These are phyloP conservation scores for Talinum fruticosum DNA, from an alignment of 148 eudicot species.

Conservation along the genomic window DNA sequence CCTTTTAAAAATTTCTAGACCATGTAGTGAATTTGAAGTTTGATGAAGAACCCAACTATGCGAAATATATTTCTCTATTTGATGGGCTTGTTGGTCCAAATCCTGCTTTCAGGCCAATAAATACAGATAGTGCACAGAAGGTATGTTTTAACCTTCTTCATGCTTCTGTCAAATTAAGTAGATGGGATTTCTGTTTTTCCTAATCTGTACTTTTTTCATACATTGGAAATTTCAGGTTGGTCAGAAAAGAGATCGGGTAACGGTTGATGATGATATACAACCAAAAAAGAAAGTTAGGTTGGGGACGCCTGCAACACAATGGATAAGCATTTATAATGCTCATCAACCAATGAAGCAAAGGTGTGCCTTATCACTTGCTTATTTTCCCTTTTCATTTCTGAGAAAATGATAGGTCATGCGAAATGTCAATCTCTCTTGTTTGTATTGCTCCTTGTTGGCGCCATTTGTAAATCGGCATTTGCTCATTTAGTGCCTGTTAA, in stretches of 20 bases:
- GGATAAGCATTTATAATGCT: slow-evolving; percentile 79
- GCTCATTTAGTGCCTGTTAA: background rate
- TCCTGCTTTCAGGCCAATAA: slow-evolving; percentile 63
- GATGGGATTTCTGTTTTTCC: background rate
- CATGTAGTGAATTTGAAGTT: slow-evolving; percentile 70
- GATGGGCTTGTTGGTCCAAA: slow-evolving; percentile 75
- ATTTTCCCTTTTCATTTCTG: background rate
- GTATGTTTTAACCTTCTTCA: slow-evolving; percentile 29
- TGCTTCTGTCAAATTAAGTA: background rate
- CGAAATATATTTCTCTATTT: slow-evolving; percentile 69
- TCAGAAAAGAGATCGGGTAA: slow-evolving; percentile 63
- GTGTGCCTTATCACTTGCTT: slow-evolving; percentile 24
- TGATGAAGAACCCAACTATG: slow-evolving; percentile 80
- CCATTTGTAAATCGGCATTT: background rate
- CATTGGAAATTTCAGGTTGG: slow-evolving; percentile 69
- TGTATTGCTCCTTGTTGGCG: background rate
- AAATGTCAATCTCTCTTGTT: background rate
- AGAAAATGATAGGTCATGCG: background rate
- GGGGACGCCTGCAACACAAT: slow-evolving; percentile 84
- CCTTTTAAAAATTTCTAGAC: slow-evolving; percentile 67
- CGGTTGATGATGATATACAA: slow-evolving; percentile 51
- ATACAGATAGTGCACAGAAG: slow-evolving; percentile 85
- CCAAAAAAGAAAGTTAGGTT: slow-evolving; percentile 71
- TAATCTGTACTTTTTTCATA: background rate
- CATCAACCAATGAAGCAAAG: slow-evolving; percentile 83